Evolutionary conservation across 345 rosid species (phyloP).

Genomic region (Lepidium africanum): DNA sequence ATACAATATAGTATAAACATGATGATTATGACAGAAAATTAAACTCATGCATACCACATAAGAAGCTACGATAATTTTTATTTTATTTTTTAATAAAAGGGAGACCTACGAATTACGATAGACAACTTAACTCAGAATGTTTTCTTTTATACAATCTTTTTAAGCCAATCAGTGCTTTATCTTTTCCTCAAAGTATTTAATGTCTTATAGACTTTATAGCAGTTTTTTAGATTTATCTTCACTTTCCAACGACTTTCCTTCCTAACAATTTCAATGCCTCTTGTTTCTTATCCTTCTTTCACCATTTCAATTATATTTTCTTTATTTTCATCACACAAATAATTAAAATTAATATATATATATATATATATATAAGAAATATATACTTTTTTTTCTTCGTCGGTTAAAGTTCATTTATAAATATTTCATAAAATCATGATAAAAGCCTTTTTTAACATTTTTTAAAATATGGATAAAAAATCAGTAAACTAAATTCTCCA

Average conservation of each 20-base stretch:
- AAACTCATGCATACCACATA: not conserved
- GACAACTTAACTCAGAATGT: not conserved
- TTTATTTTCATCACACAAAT: not conserved
- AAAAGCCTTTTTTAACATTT: not conserved
- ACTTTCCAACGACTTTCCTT: constrained; percentile 40
- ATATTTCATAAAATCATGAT: not conserved
- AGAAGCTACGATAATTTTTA: not conserved
- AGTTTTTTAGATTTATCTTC: constrained; percentile 1
- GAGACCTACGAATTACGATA: no score
- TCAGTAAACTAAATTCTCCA: no score
- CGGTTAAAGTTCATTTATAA: not conserved
- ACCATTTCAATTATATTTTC: not conserved
- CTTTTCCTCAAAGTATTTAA: not conserved
- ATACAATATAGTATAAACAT: not conserved
- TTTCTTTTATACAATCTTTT: not conserved
- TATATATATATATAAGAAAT: no score
- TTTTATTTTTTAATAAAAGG: no score
- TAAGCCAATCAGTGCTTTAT: constrained; percentile 12
- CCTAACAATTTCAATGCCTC: constrained; percentile 4
- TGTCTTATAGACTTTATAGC: constrained; percentile 16
- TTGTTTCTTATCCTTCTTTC: not conserved
- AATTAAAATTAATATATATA: no score
- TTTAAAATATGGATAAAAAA: no score
- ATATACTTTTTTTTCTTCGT: not conserved
- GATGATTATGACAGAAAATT: not conserved